phyloP scores from a whole-genome alignment of 2,329 filamentous ascomycete species.

The Bipolaris gigantea region DNA sequence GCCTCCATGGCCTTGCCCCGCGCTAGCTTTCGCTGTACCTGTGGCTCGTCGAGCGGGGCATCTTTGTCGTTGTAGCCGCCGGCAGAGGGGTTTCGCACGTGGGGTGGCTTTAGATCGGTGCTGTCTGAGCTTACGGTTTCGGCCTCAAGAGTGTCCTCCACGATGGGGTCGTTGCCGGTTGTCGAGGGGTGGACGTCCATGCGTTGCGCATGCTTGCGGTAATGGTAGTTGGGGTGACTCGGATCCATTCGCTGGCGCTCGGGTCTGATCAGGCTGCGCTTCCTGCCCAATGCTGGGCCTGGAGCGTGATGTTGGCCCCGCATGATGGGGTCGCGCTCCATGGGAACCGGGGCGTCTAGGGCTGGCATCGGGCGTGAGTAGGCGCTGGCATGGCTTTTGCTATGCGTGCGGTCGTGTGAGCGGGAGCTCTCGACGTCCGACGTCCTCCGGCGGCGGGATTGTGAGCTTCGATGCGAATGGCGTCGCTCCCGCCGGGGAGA shows the following conservation, averaged over 20 bases:
- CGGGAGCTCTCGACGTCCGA: slow-evolving; percentile 70
- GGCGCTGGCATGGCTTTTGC: slow-evolving; percentile 48
- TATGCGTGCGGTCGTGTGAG: slow-evolving; percentile 43
- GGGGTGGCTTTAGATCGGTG: slow-evolving; percentile 55
- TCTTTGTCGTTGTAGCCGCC: slow-evolving; percentile 45
- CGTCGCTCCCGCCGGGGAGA: slow-evolving; percentile 55
- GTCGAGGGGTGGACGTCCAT: slow-evolving; percentile 90
- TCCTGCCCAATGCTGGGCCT: slow-evolving; percentile 63
- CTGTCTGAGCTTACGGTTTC: slow-evolving; percentile 66
- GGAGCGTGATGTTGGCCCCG: slow-evolving; percentile 38
- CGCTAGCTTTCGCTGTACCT: slow-evolving; percentile 63
- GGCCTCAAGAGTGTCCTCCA: slow-evolving; percentile 65
- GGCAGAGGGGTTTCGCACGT: slow-evolving; percentile 44
- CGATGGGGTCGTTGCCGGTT: slow-evolving; percentile 86
- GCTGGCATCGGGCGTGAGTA: slow-evolving; percentile 50
- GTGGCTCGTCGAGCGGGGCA: slow-evolving; percentile 34
- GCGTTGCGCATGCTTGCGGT: slow-evolving; percentile 89
- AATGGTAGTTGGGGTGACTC: slow-evolving; percentile 93
- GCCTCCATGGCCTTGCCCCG: slow-evolving; percentile 62
- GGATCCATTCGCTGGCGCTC: slow-evolving; percentile 83
- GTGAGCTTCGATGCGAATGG: slow-evolving; percentile 64
- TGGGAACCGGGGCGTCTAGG: slow-evolving; percentile 46
- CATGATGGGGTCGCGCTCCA: slow-evolving; percentile 59
- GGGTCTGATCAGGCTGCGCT: slow-evolving; percentile 85
- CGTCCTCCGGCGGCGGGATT: slow-evolving; percentile 53